phyloP scores from a whole-genome alignment of 495 filamentous ascomycete species.

The Podospora pseudopauciseta region DNA sequence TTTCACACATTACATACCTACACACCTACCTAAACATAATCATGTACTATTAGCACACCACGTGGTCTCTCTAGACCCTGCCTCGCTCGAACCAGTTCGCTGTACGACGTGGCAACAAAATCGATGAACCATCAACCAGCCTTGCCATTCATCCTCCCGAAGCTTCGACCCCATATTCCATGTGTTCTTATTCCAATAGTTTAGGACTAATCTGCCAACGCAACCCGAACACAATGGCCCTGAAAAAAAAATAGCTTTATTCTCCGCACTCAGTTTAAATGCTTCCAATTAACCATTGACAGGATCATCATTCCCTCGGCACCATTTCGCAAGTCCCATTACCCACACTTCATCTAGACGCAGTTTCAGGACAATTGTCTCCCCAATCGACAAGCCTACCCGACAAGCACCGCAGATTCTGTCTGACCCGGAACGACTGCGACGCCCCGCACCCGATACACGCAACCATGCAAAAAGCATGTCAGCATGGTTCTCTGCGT shows the following conservation, averaged over 20 bases:
- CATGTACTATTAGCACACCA: constrained; percentile 5
- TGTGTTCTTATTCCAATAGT: not conserved
- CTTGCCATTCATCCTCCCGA: not conserved
- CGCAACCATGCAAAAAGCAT: not conserved
- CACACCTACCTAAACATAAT: constrained; percentile 8
- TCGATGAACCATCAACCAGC: not conserved
- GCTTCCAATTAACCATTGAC: not conserved
- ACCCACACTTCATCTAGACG: constrained; percentile 19
- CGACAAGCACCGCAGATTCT: constrained; percentile 5
- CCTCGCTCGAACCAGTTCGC: not conserved
- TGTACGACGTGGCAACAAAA: not conserved
- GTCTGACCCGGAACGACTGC: constrained; percentile 9
- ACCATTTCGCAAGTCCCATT: not conserved
- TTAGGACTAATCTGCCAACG: no score
- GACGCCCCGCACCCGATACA: constrained; percentile 14
- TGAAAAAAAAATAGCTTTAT: not conserved
- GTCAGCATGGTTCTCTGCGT: not conserved
- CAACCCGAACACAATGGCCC: no score
- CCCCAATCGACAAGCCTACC: constrained; percentile 5
- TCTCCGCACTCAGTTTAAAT: not conserved
- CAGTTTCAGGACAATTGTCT: constrained; percentile 26
- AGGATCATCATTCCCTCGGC: not conserved
- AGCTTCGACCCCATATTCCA: not conserved
- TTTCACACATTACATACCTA: constrained; percentile 6
- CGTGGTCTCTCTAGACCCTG: not conserved